Evolutionary conservation across 2,329 filamentous ascomycete genomes (phyloP).

Genomic region (Corniculantispora saksenae): DNA sequence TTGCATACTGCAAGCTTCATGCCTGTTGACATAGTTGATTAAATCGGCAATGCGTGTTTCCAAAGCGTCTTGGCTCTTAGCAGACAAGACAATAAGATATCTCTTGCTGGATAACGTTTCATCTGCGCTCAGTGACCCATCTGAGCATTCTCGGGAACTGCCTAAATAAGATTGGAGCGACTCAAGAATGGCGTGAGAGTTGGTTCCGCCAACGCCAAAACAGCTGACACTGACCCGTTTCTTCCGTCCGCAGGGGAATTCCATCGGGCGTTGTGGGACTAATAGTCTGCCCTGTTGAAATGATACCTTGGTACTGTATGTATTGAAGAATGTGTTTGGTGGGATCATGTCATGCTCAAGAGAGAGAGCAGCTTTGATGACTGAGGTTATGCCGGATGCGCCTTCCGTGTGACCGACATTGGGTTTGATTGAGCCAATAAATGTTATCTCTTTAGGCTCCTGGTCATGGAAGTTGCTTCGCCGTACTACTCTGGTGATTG

Average conservation of each 20-base stretch:
- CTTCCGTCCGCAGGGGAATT: neutral
- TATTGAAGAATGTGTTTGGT: neutral
- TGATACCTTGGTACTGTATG: neutral
- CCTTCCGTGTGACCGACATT: conserved; percentile 27
- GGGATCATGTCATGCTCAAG: neutral
- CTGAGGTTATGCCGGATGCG: conserved; percentile 21
- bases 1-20: neutral
- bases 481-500: conserved; percentile 18
- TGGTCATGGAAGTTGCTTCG: neutral
- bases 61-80: neutral
- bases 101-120: neutral
- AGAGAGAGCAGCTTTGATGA: conserved; percentile 24
- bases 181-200: neutral
- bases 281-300: neutral
- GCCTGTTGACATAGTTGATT: neutral
- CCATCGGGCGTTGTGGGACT: neutral
- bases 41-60: neutral
- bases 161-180: neutral
- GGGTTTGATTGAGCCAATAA: conserved; percentile 24
- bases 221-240: neutral
- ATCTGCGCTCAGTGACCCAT: neutral
- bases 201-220: neutral
- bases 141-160: neutral
- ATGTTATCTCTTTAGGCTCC: neutral
- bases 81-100: neutral